Evolutionary conservation across 805 yeast genomes (phyloP).

Genomic region (Myxozyma sirexii): DNA sequence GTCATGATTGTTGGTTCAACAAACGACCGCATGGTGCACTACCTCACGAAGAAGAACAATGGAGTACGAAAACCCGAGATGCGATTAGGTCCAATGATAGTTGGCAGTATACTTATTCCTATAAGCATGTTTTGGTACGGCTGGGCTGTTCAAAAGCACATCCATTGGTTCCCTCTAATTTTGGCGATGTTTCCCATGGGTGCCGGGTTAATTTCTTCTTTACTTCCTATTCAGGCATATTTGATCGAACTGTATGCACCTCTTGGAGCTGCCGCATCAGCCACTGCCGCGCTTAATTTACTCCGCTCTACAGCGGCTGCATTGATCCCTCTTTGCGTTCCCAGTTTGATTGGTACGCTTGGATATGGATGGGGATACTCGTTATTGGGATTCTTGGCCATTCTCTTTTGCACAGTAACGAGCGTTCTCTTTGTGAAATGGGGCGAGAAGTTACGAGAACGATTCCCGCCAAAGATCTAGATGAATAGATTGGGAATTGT

Average conservation of each 20-base stretch:
- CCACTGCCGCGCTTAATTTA: conserved; percentile 31
- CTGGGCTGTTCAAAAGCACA: conserved; percentile 27
- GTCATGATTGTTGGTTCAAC: conserved; percentile 49
- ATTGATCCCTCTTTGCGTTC: conserved; percentile 28
- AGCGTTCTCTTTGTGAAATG: conserved; percentile 21
- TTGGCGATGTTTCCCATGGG: conserved; percentile 28
- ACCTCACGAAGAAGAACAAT: conserved; percentile 25
- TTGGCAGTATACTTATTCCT: conserved; percentile 52
- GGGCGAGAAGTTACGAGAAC: conserved; percentile 19
- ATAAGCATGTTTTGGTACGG: conserved; percentile 51
- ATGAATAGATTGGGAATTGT: not conserved
- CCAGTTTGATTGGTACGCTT: conserved; percentile 11
- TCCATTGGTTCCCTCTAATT: conserved; percentile 27
- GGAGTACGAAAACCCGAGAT: conserved; percentile 51
- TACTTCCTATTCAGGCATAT: conserved; percentile 32
- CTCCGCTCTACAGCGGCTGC: conserved; percentile 32
- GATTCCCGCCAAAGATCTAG: conserved; percentile 25
- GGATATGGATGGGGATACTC: conserved; percentile 34
- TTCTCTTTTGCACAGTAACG: conserved; percentile 22
- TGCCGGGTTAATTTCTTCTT: conserved; percentile 25
- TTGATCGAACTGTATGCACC: conserved; percentile 31
- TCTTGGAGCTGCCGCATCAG: conserved; percentile 28
- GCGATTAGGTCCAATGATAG: conserved; percentile 54
- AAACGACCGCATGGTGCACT: conserved; percentile 24
- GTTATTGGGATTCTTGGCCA: conserved; percentile 24